Evolutionary conservation across 495 filamentous ascomycete genomes (phyloP).

Genomic region (Tuber microsphaerosporum): DNA sequence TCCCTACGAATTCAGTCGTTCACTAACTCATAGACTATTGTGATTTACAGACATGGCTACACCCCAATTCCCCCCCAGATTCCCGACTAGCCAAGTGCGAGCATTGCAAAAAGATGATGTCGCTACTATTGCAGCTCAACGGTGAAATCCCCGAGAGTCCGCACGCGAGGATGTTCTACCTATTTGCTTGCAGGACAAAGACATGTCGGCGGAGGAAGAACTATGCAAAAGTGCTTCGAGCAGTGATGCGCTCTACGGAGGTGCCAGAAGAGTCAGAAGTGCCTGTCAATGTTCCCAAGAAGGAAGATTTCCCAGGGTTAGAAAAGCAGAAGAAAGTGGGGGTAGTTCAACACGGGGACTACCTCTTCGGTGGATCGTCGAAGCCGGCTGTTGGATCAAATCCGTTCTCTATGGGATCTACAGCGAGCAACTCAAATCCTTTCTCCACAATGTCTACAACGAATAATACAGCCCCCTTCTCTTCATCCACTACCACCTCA

Average conservation of each 20-base stretch:
- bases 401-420: constrained; percentile 45
- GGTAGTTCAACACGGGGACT: constrained; percentile 44
- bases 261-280: constrained; percentile 29
- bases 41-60: constrained; percentile 66
- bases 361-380: constrained; percentile 48
- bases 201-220: constrained; percentile 76
- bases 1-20: background rate
- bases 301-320: constrained; percentile 44
- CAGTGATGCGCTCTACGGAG: constrained; percentile 49
- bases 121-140: constrained; percentile 81
- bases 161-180: constrained; percentile 77
- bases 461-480: background rate
- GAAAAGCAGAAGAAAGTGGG: constrained; percentile 41
- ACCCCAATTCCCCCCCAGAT: constrained; percentile 60
- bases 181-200: constrained; percentile 72
- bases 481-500: constrained; percentile 42
- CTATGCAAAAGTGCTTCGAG: constrained; percentile 61
- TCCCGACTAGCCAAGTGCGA: constrained; percentile 78
- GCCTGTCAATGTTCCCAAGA: constrained; percentile 28
- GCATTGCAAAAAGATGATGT: constrained; percentile 76
- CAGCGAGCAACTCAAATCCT: constrained; percentile 42
- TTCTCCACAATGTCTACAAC: constrained; percentile 42
- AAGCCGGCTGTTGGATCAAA: constrained; percentile 42
- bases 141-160: constrained; percentile 75
- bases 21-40: constrained; percentile 16